Evolutionary conservation across 257 asterid species (phyloP).

Genomic region (Solanum clarkiae): DNA sequence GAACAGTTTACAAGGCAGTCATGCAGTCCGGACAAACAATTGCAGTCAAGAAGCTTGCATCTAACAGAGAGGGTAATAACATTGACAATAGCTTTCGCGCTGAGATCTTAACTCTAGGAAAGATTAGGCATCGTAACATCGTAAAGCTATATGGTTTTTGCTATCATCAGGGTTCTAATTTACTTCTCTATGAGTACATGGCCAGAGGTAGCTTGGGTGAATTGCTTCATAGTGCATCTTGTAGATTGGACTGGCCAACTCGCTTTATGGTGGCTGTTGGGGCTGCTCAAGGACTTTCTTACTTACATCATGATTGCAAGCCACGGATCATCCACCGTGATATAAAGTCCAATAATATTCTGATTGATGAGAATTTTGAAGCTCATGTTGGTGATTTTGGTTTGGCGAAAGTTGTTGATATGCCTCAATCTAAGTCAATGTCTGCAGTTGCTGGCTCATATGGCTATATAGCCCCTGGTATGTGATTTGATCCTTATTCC

Average conservation of each 20-base stretch:
- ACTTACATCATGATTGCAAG: slow-evolving; percentile 80
- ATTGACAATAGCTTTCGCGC: slow-evolving; percentile 67
- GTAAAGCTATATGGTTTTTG: slow-evolving; percentile 88
- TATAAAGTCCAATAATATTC: slow-evolving; percentile 75
- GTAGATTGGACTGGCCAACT: slow-evolving; percentile 63
- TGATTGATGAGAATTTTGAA: slow-evolving; percentile 81
- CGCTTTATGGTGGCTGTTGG: slow-evolving; percentile 73
- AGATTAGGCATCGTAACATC: slow-evolving; percentile 88
- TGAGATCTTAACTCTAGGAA: slow-evolving; percentile 76
- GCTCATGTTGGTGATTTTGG: slow-evolving; percentile 98
- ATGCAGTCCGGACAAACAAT: slow-evolving; percentile 45
- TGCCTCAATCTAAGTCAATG: slow-evolving; percentile 92
- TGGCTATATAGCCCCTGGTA: slow-evolving; percentile 97
- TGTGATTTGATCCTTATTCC: slow-evolving; percentile 9
- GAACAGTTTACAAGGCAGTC: slow-evolving; percentile 81
- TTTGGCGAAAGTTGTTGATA: slow-evolving; percentile 86
- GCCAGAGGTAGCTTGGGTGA: slow-evolving; percentile 87
- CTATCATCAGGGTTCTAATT: slow-evolving; percentile 73
- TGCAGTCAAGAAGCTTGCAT: slow-evolving; percentile 78
- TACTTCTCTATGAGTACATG: slow-evolving; percentile 89
- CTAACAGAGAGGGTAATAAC: slow-evolving; percentile 66
- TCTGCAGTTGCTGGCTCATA: slow-evolving; percentile 98
- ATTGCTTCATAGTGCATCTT: slow-evolving; percentile 52
- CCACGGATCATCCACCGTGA: slow-evolving; percentile 90
- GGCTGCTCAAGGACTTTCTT: slow-evolving; percentile 85